Conservation (phyloP, 2,329 filamentous ascomycete species). For the Colletotrichum sp. region DNA sequence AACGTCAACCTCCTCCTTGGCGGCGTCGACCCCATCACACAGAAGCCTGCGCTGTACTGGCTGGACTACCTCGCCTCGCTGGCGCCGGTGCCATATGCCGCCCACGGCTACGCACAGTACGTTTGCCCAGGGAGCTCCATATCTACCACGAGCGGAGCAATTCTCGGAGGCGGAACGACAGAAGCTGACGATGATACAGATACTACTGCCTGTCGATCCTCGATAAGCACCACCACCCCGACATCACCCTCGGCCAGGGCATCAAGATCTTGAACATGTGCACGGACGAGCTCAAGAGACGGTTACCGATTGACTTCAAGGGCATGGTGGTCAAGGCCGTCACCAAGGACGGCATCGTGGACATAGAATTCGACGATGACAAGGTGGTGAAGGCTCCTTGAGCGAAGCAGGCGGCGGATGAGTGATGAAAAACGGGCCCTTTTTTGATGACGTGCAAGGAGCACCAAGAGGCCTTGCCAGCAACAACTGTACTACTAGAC, state of each 20-base stretch:
- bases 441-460: neutral
- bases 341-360: slow-evolving; percentile 89
- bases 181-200: slow-evolving; percentile 47
- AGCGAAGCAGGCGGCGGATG: slow-evolving; percentile 25
- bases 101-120: slow-evolving; percentile 97
- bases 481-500: slow-evolving; percentile 24
- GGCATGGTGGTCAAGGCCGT: slow-evolving; percentile 93
- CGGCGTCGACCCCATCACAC: slow-evolving; percentile 89
- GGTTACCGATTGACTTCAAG: slow-evolving; percentile 99
- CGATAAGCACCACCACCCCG: slow-evolving; percentile 97
- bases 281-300: slow-evolving; percentile 94
- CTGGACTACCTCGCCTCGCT: slow-evolving; percentile 93
- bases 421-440: neutral
- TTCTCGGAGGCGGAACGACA: neutral
- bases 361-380: slow-evolving; percentile 86
- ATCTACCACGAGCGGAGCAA: neutral
- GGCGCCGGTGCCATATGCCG: slow-evolving; percentile 90
- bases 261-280: slow-evolving; percentile 94
- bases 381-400: slow-evolving; percentile 69
- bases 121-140: slow-evolving; percentile 36
- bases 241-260: slow-evolving; percentile 87
- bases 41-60: slow-evolving; percentile 95
- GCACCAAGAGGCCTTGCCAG: slow-evolving; percentile 1
- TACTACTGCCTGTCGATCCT: slow-evolving; percentile 98
- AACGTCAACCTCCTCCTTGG: slow-evolving; percentile 96